Evolutionary conservation across 2,329 filamentous ascomycete species (phyloP), one percentile per base, ranked within the genome.

Genomic region (Beauveria medogensis): DNA sequence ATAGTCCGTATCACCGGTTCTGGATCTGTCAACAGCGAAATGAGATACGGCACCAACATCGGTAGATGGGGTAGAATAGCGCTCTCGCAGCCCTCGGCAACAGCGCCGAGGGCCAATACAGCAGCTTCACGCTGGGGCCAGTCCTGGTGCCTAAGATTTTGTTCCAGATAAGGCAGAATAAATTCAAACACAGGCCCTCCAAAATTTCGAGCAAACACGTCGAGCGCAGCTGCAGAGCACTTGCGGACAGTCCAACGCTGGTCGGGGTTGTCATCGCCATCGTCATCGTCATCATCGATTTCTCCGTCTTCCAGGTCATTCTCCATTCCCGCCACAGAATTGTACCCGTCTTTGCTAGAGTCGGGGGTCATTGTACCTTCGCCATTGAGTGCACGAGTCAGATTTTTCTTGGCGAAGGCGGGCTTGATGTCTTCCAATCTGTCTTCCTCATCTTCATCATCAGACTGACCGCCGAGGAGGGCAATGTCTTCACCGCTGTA

Each of bases 221-320:
- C 94, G 46, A 99, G 80, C 9, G 94, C 92, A 14, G 94, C 94
- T 8, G 94, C 94, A 43, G 94, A 97, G 77, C 94, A 97, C 76
- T 99, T 99, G 64, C 94, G 86, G 58, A 99, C 79, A 59, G 93
- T 97, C 94, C 94, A 99, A 67, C 86, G 85, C 72, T 96, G 91
- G 72, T 97, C 94, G 0, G 91, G 91, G 67, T 92, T 91, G 55
- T 82, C 83, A 64, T 91, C 91, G 52, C 92, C 91, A 53, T 87
- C 83, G 43, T 88, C 87, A 46, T 89, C 82, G n/a, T 87, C 85
- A 43, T 88, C 89, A 48, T 96, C 86, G 72, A 97, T 92, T 43
- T 92, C 93, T 64, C 97, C 93, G 68, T 93, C 93, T 7, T 92
- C 75, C 51, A 90, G 86, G 63, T 92, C 88, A 63, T 91, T 89